Conservation (phyloP, 495 filamentous ascomycete genomes). For the Wilcoxina mikolae region DNA sequence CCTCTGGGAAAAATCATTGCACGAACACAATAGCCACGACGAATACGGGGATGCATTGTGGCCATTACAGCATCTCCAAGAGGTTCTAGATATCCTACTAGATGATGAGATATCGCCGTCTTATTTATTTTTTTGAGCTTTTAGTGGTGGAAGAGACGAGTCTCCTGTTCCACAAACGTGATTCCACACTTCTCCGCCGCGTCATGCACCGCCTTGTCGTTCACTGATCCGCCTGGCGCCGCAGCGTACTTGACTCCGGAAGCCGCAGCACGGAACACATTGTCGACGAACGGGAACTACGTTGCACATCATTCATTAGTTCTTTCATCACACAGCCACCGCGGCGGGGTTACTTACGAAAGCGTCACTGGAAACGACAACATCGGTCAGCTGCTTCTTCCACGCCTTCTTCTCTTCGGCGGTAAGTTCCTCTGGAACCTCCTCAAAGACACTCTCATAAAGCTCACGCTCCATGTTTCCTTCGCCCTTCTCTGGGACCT, state of each 20-base stretch:
- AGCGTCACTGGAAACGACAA: constrained; percentile 81
- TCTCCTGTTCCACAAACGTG: constrained; percentile 76
- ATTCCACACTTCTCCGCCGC: constrained; percentile 89
- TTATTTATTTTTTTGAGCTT: not conserved
- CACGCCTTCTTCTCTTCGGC: constrained; percentile 70
- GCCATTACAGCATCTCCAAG: too few relatives aligned
- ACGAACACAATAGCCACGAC: too few relatives aligned
- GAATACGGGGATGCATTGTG: too few relatives aligned
- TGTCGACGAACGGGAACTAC: constrained; percentile 95
- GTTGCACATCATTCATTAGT: not conserved
- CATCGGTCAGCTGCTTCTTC: constrained; percentile 63
- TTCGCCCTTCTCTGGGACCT: constrained; percentile 48
- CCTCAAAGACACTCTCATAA: constrained; percentile 82
- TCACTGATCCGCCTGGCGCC: constrained; percentile 83
- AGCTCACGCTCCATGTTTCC: constrained; percentile 63
- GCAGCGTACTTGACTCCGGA: constrained; percentile 93
- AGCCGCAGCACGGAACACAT: constrained; percentile 75
- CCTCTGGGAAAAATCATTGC: too few relatives aligned
- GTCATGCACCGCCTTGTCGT: constrained; percentile 73
- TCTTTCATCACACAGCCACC: not conserved
- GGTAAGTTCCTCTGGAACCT: constrained; percentile 72
- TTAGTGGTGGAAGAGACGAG: constrained; percentile 81
- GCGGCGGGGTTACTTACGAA: constrained; percentile 50
- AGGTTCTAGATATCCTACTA: too few relatives aligned
- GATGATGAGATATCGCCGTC: too few relatives aligned